Conservation (phyloP, 1,284 basidiomycete genomes). For the Papiliotrema flavescens region DNA sequence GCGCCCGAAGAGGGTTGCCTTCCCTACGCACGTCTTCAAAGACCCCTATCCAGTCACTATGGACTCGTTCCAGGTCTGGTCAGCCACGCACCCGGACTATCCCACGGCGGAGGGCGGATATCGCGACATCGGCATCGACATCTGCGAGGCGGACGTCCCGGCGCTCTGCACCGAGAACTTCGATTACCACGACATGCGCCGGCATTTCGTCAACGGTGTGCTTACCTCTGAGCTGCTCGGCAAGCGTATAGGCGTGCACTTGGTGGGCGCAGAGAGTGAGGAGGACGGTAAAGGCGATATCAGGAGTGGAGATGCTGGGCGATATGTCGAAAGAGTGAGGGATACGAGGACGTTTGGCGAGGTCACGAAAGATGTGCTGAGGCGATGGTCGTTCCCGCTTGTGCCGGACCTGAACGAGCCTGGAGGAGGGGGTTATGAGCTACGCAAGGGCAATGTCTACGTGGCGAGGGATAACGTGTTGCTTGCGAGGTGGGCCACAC, state of each 20-base stretch:
- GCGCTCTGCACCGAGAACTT: conserved; percentile 99
- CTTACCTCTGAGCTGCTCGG: conserved; percentile 91
- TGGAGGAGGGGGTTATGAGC: conserved; percentile 72
- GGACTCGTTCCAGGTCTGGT: conserved; percentile 79
- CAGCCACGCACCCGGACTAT: conserved; percentile 49
- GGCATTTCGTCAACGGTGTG: conserved; percentile 94
- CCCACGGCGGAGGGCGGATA: conserved; percentile 35
- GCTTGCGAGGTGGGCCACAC: conserved; percentile 62
- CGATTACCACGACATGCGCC: conserved; percentile 86
- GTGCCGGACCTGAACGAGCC: conserved; percentile 92
- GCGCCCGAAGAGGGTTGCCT: conserved; percentile 36
- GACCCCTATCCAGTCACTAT: conserved; percentile 52
- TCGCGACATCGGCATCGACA: conserved; percentile 51
- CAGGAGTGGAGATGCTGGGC: conserved; percentile 51
- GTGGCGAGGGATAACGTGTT: conserved; percentile 70
- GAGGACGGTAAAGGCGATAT: conserved; percentile 13
- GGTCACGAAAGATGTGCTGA: conserved; percentile 85
- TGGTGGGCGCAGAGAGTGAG: conserved; percentile 20
- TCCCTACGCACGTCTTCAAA: conserved; percentile 48
- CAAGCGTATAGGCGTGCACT: conserved; percentile 69
- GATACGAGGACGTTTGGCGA: conserved; percentile 87
- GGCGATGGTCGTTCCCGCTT: conserved; percentile 89
- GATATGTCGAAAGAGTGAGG: conserved; percentile 82
- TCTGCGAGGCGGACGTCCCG: conserved; percentile 61
- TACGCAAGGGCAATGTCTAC: conserved; percentile 80